Evolutionary conservation across 352 stramenopile species (phyloP), one percentile per base, ranked within the genome.

Genomic region (Aphanomyces astaci): DNA sequence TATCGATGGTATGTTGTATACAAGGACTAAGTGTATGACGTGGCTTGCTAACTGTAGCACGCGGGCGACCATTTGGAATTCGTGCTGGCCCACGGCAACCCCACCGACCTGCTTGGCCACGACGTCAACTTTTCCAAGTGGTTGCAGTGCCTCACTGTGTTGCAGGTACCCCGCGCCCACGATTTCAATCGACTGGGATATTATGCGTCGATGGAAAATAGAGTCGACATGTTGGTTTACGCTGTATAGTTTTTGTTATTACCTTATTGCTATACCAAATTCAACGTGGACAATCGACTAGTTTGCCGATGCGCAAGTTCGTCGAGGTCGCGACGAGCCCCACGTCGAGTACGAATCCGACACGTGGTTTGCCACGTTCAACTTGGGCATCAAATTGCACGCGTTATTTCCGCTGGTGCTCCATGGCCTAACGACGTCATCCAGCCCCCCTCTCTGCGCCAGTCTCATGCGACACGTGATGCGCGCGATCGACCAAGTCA

Each of bases 281-380:
- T n/a, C n/a, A n/a, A n/a, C n/a, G n/a, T n/a, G n/a, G n/a, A n/a
- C n/a, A n/a, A n/a, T n/a, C n/a, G n/a, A n/a, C n/a, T 66, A 94
- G 81, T 86, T 88, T 53, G 84, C 81, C 17, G 87, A 95, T 72
- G 63, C 80, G 39, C 85, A 95, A 77, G 64, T 75, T 13, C 84
- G 87, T 40, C 78, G 85, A 62, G 78, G 84, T 25, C 80, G 91
- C 27, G 63, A 85, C 56, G 74, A 93, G 66, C 83, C 81, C 64
- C 87, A 95, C 52, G 84, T 95, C 32, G 87, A 95, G 74, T 95
- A 94, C 63, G 87, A 95, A 66, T 92, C 85, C 2, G 87, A 95
- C 57, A 92, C 78, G 46, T 95, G 87, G 87, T 67, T 95, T 48
- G 87, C 85, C 4, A 94, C 93, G 78, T 95, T 95, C 70, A 95